phyloP scores from a whole-genome alignment of 192 early-diverging fungal species.

The Backusella psychrophila region DNA sequence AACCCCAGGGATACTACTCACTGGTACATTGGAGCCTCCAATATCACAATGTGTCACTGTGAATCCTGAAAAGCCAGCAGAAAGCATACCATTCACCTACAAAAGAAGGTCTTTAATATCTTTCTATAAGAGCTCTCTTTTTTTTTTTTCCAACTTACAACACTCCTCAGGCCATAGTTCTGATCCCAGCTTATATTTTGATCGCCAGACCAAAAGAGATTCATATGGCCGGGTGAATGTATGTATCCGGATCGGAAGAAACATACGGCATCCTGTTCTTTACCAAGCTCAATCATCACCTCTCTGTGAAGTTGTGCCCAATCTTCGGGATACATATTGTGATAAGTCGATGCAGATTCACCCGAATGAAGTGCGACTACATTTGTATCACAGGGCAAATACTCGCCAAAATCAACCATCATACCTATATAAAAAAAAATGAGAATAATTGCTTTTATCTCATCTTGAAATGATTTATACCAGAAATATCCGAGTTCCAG shows the following conservation, averaged over 20 bases:
- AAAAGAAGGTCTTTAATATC: background rate
- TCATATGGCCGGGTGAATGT: constrained; percentile 31
- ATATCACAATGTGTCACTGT: constrained; percentile 35
- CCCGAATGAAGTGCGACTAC: constrained; percentile 12
- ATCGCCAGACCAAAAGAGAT: constrained; percentile 38
- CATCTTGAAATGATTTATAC: background rate
- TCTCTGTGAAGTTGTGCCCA: constrained; percentile 35
- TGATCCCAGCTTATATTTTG: constrained; percentile 41
- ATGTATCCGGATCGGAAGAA: constrained; percentile 32
- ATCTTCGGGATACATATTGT: constrained; percentile 40
- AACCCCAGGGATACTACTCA: constrained; percentile 18
- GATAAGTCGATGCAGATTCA: constrained; percentile 21
- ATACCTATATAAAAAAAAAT: constrained; percentile 11
- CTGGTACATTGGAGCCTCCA: constrained; percentile 28
- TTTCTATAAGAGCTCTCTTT: too few relatives aligned
- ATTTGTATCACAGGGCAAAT: constrained; percentile 22
- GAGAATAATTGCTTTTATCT: background rate
- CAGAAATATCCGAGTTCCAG: constrained; percentile 23
- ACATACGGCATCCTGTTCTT: constrained; percentile 29
- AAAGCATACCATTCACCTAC: constrained; percentile 36
- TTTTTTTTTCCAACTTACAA: constrained; percentile 20
- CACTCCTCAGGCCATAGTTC: constrained; percentile 38
- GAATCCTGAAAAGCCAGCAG: constrained; percentile 35
- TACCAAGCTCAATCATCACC: constrained; percentile 19
- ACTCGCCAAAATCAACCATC: constrained; percentile 40